Evolutionary conservation across 2,329 filamentous ascomycete species (phyloP), one percentile per base, ranked within the genome.

Genomic region (Geoglossum cookeanum): DNA sequence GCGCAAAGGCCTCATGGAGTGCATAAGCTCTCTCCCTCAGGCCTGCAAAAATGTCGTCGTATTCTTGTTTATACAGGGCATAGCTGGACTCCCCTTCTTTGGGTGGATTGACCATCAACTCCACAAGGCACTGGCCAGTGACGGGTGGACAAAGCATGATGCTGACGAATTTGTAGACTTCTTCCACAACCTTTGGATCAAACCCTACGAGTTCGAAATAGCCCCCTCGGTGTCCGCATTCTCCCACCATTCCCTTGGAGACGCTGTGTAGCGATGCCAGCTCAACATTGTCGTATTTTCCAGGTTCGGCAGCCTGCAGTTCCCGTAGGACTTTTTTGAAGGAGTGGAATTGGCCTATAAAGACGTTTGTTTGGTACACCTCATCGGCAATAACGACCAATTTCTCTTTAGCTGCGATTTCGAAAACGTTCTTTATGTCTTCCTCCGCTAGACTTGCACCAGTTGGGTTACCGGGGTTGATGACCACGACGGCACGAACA

Each of bases 341-440:
- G 66, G 87, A 94, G 73, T 87, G 81, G 76, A 98, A 98, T 69
- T 91, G 78, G 70, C 92, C 92, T 60, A 85, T 75, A 73, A 98
- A 98, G 64, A 98, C 86, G 71, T 98, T 98, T 67, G 92, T 97
- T 74, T 98, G 92, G 79, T 98, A 98, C 42, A 98, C 92, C 72
- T 98, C 92, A 67, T 98, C 92, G 56, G 92, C 92, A 65, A 98
- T 80, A 62, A 97, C 76, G 58, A 97, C 89, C 30, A 98, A 78
- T 64, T 84, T 81, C 75, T 96, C 81, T 69, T 90, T 77, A 32
- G 82, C 83, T 44, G 92, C 91, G 61, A 96, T 85, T 62, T 92
- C 81, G 63, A 97, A 78, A n/a, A 97, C 87, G 55, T 78, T 77
- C 65, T 84, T 81, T 69, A 98, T 83, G 66, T 96, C 88, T 22